phyloP scores from a whole-genome alignment of 495 filamentous ascomycete genomes.

The Penicillium simplicissimum region DNA sequence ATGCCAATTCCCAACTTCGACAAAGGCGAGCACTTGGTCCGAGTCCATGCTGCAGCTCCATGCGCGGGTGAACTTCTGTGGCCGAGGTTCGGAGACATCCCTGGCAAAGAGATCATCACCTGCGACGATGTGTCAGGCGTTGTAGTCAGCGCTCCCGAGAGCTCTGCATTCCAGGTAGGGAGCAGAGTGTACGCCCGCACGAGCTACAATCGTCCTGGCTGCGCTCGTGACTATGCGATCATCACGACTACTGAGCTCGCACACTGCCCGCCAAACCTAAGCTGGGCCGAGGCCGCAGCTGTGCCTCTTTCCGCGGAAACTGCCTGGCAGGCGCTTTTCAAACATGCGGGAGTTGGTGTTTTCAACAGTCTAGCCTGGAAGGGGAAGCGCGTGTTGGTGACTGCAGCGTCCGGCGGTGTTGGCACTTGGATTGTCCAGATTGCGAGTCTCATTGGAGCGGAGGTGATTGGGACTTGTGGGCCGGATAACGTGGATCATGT shows the following conservation, averaged over 20 bases:
- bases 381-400: slow-evolving; percentile 48
- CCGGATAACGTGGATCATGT: slow-evolving; percentile 46
- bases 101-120: slow-evolving; percentile 48
- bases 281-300: too few relatives aligned
- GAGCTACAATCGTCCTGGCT: too few relatives aligned
- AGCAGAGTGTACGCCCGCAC: too few relatives aligned
- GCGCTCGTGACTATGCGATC: too few relatives aligned
- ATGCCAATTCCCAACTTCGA: too few relatives aligned
- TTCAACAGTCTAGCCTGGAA: background rate
- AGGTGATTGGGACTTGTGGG: slow-evolving; percentile 45
- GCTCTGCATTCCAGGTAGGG: too few relatives aligned
- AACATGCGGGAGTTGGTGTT: slow-evolving; percentile 31
- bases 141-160: too few relatives aligned
- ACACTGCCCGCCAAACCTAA: too few relatives aligned
- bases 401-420: slow-evolving; percentile 52
- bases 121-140: background rate
- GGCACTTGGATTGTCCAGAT: slow-evolving; percentile 61
- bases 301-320: slow-evolving; percentile 26
- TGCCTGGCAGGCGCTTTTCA: slow-evolving; percentile 52
- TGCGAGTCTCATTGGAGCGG: slow-evolving; percentile 43
- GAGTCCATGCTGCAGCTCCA: slow-evolving; percentile 37
- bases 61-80: slow-evolving; percentile 58
- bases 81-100: slow-evolving; percentile 49
- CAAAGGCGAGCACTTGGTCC: background rate
- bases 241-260: too few relatives aligned